Base-by-base conservation (phyloP, 768 basidiomycete genomes). In the Chalciporus chontae region DNA sequence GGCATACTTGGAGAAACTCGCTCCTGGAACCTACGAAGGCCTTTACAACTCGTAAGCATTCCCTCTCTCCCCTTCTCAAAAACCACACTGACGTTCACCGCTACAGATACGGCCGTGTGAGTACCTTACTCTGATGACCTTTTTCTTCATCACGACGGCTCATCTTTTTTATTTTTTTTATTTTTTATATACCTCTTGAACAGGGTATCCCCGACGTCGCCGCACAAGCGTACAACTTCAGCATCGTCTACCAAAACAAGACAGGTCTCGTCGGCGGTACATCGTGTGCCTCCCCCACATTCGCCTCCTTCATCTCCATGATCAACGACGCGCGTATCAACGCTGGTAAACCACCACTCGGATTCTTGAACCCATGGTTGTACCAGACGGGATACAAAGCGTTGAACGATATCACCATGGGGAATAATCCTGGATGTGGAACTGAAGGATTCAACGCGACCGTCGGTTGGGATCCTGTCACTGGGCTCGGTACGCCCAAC, bases 331-430 rank as follows among this genome's bases (percentile, higher is more conserved):
- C 76, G 2, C 76, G 81, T 8, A 62, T 84, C 21, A 64, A 66
- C 3, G 69, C 68, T 0, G 68, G 71, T 0, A 65, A 70, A 43
- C 57, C 66, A 9, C 48, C 82, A 21, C 67, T 87, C n/a, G 85
- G 85, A 0, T 85, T 85, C 67, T 68, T 87, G 52, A 86, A 86
- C 62, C 84, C 83, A 2, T 69, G 82, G 41, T 47, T 86, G 3
- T 86, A 87, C 59, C 45, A 57, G 13, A 51, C 36, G 17, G 71
- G 69, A 0, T 52, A 51, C 15, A 8, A 50, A 4, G 60, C 56
- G 0, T 69, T 85, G 47, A 84, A 81, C 48, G 85, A 87, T 55
- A 77, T 86, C 55, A 79, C 77, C 0, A 46, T 59, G 8, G 85
- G 85, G 0, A 75, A 75, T 43, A 81, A 83, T 49, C 72, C 73